phyloP scores from a whole-genome alignment of 495 filamentous ascomycete species.

The Xylaria venustula region DNA sequence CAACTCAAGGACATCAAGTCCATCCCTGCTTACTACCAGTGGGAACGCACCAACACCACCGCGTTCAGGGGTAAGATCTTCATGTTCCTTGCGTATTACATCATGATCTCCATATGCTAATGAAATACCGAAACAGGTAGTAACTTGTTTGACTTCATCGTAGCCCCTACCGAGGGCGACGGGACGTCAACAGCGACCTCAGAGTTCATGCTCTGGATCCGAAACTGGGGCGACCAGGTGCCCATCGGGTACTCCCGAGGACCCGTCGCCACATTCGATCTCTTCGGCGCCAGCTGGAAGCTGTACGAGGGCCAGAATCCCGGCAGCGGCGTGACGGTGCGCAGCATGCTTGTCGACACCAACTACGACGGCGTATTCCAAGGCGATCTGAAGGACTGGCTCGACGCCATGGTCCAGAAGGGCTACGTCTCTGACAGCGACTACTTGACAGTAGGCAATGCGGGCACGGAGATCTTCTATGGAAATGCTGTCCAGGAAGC shows the following conservation, averaged over 20 bases:
- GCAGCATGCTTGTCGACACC: conserved; percentile 32
- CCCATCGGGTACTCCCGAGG: conserved; percentile 36
- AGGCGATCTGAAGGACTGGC: conserved; percentile 41
- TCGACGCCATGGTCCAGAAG: conserved; percentile 29
- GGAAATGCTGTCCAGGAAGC: conserved; percentile 32
- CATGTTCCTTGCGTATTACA: not conserved
- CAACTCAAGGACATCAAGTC: conserved; percentile 32
- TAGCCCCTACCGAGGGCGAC: conserved; percentile 30
- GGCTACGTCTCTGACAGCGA: conserved; percentile 27
- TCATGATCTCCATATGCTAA: not conserved
- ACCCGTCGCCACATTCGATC: conserved; percentile 27
- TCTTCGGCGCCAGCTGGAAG: conserved; percentile 39
- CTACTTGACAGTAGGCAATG: conserved; percentile 39
- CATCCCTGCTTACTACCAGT: conserved; percentile 35
- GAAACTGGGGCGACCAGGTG: conserved; percentile 37
- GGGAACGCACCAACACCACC: conserved; percentile 34
- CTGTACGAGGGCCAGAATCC: conserved; percentile 36
- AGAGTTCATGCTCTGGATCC: conserved; percentile 44
- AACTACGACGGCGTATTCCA: conserved; percentile 36
- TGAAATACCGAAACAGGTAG: conserved; percentile 18
- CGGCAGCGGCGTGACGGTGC: conserved; percentile 36
- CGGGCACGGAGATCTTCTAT: conserved; percentile 41
- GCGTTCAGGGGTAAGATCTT: conserved; percentile 33
- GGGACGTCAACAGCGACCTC: conserved; percentile 29
- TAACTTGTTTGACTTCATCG: conserved; percentile 43